phyloP scores from a whole-genome alignment of 306 rosid genomes.

The Clitoria ternatea region DNA sequence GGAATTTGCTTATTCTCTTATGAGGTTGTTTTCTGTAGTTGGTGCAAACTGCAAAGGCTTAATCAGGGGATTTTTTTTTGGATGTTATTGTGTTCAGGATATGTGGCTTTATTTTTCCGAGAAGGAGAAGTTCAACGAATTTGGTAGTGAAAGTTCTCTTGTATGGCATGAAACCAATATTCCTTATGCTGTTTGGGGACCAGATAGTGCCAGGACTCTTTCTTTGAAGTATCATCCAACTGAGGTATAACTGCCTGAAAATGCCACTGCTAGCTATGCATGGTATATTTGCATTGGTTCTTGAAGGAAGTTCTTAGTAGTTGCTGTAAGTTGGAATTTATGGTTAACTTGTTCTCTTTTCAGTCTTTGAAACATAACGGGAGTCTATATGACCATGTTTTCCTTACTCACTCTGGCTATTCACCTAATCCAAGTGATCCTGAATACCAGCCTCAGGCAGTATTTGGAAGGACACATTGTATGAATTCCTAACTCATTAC shows the following conservation, averaged over 20 bases:
- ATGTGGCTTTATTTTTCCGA: constrained; percentile 93
- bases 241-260: constrained; percentile 51
- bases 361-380: constrained; percentile 83
- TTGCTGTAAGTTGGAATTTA: not conserved
- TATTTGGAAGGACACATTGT: constrained; percentile 77
- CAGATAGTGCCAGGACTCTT: constrained; percentile 57
- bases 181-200: constrained; percentile 79
- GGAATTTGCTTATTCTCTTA: no score
- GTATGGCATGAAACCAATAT: constrained; percentile 90
- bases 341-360: constrained; percentile 20
- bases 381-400: constrained; percentile 78
- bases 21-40: not conserved
- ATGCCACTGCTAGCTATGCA: not conserved
- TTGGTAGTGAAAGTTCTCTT: constrained; percentile 66
- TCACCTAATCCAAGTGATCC: constrained; percentile 89
- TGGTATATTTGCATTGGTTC: not conserved
- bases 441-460: constrained; percentile 70
- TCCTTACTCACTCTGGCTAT: constrained; percentile 84
- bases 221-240: constrained; percentile 63
- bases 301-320: constrained; percentile 1
- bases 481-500: constrained; percentile 21
- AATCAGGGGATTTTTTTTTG: not conserved
- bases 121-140: constrained; percentile 70
- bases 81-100: constrained; percentile 51
- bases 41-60: not conserved